Evolutionary conservation across 805 yeast species (phyloP), one percentile per base, ranked within the genome.

Genomic region (Spathaspora arborariae): DNA sequence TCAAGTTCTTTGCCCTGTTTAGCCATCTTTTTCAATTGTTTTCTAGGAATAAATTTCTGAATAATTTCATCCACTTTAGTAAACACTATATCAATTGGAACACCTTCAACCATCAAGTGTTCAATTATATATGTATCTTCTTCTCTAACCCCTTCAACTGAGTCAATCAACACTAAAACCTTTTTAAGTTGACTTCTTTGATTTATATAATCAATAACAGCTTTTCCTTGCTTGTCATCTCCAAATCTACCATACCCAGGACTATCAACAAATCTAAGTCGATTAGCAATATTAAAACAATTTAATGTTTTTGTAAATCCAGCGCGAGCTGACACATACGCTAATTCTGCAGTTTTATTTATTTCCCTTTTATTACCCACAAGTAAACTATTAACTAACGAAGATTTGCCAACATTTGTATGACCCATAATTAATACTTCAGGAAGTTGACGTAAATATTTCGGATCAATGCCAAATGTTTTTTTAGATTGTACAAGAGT

Each of bases 191-290:
- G 77, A 45, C 69, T 62, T 42, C 94, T 67, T 19, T 75, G 67
- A 21, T 67, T 64, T 6, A 91, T 62, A 57, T 88, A 90, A 30
- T 81, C 79, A 56, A 81, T 57, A 1, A 85, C 85, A 22, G 82
- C 73, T 36, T 77, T 67, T 1, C 97, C 97, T 59, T 91, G 96
- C 53, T 71, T 65, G 7, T 56, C 58, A 13, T 74, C 75, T 15
- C 95, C 90, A 50, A 75, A 80, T 35, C 66, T 75, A 2, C 98
- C 98, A 61, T 91, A 91, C 0, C 98, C 98, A 0, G 98, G 98
- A 20, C 89, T 78, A 59, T 91, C 98, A 2, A 89, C 79, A 3
- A 91, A 56, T 50, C 88, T 70, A 39, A 91, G 68, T 46, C 75
- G 68, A 42, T 79, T 78, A 3, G 85, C 85, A 10, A 86, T 64